A percentile compares a stretch with the other conserved stretches of the same genome.
These are phyloP conservation scores for Penicillium brasilianum DNA, from an alignment of 2,329 filamentous ascomycete genomes.

Conservation along the genomic window DNA sequence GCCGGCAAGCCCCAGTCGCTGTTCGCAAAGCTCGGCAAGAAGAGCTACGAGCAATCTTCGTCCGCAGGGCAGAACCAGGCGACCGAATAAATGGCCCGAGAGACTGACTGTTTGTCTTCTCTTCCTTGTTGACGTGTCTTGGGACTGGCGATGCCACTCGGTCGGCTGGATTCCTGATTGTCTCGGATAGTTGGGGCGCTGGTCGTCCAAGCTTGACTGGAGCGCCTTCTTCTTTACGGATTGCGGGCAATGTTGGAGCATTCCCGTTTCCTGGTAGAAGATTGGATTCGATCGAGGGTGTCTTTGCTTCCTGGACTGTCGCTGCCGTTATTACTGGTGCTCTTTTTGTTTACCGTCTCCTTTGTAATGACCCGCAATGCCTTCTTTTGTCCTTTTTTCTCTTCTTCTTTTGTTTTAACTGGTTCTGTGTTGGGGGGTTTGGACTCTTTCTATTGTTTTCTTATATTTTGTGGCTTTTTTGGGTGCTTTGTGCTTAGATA, in stretches of 20 bases:
- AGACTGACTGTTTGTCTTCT: neutral
- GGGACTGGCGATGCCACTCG: neutral
- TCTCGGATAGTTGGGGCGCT: slow-evolving; percentile 5
- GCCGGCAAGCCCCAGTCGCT: slow-evolving; percentile 51
- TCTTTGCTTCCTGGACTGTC: neutral
- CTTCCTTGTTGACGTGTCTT: neutral
- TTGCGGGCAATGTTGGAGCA: neutral
- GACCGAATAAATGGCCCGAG: slow-evolving; percentile 19
- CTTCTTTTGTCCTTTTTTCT: slow-evolving; percentile 24
- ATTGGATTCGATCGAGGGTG: neutral
- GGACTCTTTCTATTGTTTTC: slow-evolving; percentile 14
- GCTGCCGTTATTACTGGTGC: slow-evolving; percentile 4
- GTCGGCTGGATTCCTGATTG: neutral
- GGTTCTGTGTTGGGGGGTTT: slow-evolving; percentile 23
- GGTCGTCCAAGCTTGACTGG: neutral
- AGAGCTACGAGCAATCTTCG: slow-evolving; percentile 49
- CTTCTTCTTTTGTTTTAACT: slow-evolving; percentile 20
- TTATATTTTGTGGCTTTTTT: neutral
- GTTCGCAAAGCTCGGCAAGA: slow-evolving; percentile 54
- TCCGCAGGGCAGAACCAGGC: slow-evolving; percentile 28
- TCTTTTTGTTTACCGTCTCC: slow-evolving; percentile 14
- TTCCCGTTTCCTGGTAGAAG: neutral
- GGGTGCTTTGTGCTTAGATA: slow-evolving; percentile 17
- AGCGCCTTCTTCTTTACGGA: neutral
- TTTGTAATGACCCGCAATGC: slow-evolving; percentile 35